Base-by-base conservation (phyloP, 805 yeast species). In the Saccharomycopsis capsularis region DNA sequence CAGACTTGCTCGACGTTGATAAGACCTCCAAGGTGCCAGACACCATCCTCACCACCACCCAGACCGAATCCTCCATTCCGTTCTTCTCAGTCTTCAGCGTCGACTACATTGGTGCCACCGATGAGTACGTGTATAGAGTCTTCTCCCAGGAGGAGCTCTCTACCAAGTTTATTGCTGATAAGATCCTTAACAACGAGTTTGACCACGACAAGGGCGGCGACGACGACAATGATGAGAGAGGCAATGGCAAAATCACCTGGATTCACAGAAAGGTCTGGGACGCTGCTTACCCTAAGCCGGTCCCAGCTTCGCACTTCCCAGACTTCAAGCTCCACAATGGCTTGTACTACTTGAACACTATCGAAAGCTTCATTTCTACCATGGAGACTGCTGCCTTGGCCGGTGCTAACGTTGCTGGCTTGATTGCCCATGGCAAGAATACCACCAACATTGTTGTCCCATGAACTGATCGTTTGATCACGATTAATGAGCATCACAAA, bases 361-460 rank as follows among this genome's bases (percentile, higher is more conserved):
- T 75, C 60, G 80, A 75, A 51, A 59, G 64, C 6, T 68, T 75
- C 40, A 64, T 73, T 45, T 70, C 76, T 48, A 74, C 79, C 0
- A 72, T 75, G 78, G 80, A 75, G 53, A 73, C 80, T 0, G 62
- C 70, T 13, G 70, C 76, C 1, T 56, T 75, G 29, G 69, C 74
- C 1, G 79, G 78, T 22, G 75, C 76, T 18, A 68, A 68, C 47
- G 74, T 70, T 23, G 79, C 79, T 3, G 73, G 68, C 1, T 57
- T 72, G 41, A 64, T 74, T 2, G 56, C 67, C 9, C 3, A 29
- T 2, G 66, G 63, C 1, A 47, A 46, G 25, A 66, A 65, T 42
- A 59, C 61, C 0, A 58, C 64, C 1, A 56, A 47, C 34, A 42
- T 63, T 15, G 38, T 39, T 2, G 50, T 60, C 13, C 61, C 61